Conservation (phyloP, 2,329 filamentous ascomycete genomes). For the Ophiostoma australiae region DNA sequence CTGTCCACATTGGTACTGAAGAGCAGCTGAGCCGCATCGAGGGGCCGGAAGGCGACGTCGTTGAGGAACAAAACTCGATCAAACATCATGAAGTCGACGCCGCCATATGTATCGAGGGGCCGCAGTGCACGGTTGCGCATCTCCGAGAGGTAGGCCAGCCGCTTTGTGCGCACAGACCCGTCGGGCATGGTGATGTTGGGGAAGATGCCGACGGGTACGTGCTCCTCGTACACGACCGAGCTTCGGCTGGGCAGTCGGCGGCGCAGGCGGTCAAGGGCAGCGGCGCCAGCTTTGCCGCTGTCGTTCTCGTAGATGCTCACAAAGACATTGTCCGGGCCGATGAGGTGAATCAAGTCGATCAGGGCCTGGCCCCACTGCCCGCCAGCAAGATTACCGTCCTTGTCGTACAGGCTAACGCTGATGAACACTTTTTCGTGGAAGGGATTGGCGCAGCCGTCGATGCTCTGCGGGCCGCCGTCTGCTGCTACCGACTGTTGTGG, state of each 20-base stretch:
- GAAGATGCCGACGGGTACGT: conserved; percentile 52
- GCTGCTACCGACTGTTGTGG: conserved; percentile 22
- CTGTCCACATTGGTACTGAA: conserved; percentile 57
- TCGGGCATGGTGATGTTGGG: conserved; percentile 58
- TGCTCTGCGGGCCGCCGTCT: conserved; percentile 15
- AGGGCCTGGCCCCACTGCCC: conserved; percentile 62
- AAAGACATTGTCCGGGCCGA: conserved; percentile 64
- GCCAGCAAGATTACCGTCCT: conserved; percentile 52
- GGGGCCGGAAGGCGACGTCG: conserved; percentile 53
- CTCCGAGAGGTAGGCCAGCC: conserved; percentile 69
- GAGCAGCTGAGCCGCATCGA: conserved; percentile 53
- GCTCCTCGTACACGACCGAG: conserved; percentile 55
- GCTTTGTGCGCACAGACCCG: conserved; percentile 60
- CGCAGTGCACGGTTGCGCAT: conserved; percentile 65
- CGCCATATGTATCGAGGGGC: conserved; percentile 52
- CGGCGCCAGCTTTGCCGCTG: conserved; percentile 51
- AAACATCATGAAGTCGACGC: conserved; percentile 41
- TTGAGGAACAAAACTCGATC: conserved; percentile 62
- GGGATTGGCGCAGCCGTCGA: conserved; percentile 37
- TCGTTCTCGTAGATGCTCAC: conserved; percentile 72
- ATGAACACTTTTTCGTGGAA: conserved; percentile 66
- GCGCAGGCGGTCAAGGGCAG: conserved; percentile 51
- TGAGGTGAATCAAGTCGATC: conserved; percentile 56
- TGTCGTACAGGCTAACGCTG: conserved; percentile 65
- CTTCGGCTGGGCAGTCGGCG: conserved; percentile 42